A percentile compares a stretch with the other conserved stretches of the same genome.
These are phyloP conservation scores for Sicyos baderoa DNA, from an alignment of 306 rosid species.

Conservation along the genomic window DNA sequence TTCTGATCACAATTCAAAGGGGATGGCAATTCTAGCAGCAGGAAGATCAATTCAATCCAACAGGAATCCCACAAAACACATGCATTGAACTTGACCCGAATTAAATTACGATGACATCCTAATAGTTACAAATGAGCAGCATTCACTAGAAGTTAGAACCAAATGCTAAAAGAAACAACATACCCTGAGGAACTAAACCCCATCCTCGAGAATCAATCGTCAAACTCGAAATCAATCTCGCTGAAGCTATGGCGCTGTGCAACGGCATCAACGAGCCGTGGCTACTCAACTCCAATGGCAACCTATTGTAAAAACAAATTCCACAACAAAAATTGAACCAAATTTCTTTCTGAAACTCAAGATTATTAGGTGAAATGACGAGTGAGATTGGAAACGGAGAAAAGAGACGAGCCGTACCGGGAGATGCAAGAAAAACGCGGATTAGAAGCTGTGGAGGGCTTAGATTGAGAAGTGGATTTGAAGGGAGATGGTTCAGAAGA, in stretches of 20 bases:
- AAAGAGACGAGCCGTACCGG: conserved; percentile 32
- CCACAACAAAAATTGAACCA: not conserved
- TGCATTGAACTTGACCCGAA: not conserved
- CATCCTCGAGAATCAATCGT: conserved; percentile 48
- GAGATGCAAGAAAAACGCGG: conserved; percentile 43
- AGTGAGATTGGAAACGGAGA: not conserved
- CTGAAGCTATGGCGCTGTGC: conserved; percentile 66
- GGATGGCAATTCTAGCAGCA: not conserved
- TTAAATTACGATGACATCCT: not conserved
- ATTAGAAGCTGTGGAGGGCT: conserved; percentile 26
- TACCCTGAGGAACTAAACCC: conserved; percentile 94
- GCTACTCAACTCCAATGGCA: conserved; percentile 61
- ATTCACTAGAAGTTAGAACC: not conserved
- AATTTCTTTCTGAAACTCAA: not conserved
- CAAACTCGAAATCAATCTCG: conserved; percentile 70
- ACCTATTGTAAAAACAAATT: conserved; percentile 28
- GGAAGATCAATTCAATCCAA: not conserved
- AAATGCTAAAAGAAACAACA: conserved; percentile 13
- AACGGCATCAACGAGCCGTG: conserved; percentile 60
- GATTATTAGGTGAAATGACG: not conserved
- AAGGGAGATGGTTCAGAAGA: conserved; percentile 27
- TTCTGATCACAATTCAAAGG: conserved; percentile 5
- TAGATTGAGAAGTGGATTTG: conserved; percentile 25
- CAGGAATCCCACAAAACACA: not conserved
- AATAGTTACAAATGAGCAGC: not conserved